A percentile compares a stretch with the other conserved stretches of the same genome.
These are phyloP conservation scores for Castanea mollissima DNA, from an alignment of 306 rosid genomes.

Conservation along the genomic window DNA sequence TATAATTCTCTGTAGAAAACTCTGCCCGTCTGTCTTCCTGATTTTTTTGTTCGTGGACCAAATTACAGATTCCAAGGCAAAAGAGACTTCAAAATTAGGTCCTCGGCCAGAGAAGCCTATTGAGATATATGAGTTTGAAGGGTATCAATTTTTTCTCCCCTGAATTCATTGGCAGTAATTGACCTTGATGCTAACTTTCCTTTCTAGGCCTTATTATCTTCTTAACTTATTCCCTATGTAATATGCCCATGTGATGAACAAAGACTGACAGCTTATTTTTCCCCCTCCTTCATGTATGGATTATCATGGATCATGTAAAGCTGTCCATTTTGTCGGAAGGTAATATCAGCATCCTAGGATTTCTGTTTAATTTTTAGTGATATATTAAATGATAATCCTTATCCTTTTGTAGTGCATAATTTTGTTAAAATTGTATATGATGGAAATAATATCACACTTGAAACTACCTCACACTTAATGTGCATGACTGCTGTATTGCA, in stretches of 20 bases:
- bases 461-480: neutral
- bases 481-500: neutral
- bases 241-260: constrained; percentile 6
- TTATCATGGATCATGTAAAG: constrained; percentile 44
- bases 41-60: neutral
- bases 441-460: neutral
- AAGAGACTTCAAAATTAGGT: constrained; percentile 84
- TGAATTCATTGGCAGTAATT: constrained; percentile 1
- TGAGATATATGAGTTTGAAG: constrained; percentile 92
- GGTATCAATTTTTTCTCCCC: constrained; percentile 45
- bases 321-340: constrained; percentile 99
- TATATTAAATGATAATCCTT: neutral
- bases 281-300: constrained; percentile 16
- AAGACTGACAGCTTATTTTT: constrained; percentile 36
- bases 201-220: neutral
- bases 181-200: neutral
- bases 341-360: constrained; percentile 19
- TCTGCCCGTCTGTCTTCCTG: neutral
- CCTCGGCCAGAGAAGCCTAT: constrained; percentile 91
- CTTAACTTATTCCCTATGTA: neutral
- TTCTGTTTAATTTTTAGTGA: neutral
- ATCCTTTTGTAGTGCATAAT: neutral
- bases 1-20: neutral
- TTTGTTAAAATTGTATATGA: neutral
- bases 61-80: constrained; percentile 63